Percentiles rank a stretch among this genome's conserved stretches.
Evolutionary conservation across 2,329 filamentous ascomycete species (phyloP).

Genomic region (Ampelomyces quisqualis): DNA sequence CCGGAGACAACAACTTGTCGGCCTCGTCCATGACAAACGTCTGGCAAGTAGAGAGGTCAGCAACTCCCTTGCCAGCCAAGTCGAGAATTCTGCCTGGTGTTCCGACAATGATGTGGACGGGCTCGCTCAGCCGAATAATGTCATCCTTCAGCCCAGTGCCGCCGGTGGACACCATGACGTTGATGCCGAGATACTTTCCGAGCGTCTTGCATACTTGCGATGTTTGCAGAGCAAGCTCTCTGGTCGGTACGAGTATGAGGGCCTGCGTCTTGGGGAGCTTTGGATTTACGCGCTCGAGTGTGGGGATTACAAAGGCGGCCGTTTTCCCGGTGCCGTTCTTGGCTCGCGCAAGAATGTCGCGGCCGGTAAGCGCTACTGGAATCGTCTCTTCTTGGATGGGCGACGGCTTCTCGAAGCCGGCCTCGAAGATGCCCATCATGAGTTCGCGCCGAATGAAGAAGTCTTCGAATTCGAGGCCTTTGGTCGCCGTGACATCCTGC

Average conservation of each 20-base stretch:
- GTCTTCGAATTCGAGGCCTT: slow-evolving; percentile 96
- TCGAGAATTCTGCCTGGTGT: slow-evolving; percentile 96
- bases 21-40: slow-evolving; percentile 99
- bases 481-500: slow-evolving; percentile 96
- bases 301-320: slow-evolving; percentile 94
- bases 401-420: slow-evolving; percentile 96
- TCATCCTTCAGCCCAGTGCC: slow-evolving; percentile 94
- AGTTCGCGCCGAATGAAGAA: slow-evolving; percentile 93
- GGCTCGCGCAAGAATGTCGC: slow-evolving; percentile 91
- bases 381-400: slow-evolving; percentile 99
- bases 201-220: slow-evolving; percentile 99
- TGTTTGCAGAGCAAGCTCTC: slow-evolving; percentile 96
- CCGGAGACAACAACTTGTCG: slow-evolving; percentile 92
- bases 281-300: slow-evolving; percentile 92
- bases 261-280: slow-evolving; percentile 96
- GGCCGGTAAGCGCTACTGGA: slow-evolving; percentile 89
- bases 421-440: slow-evolving; percentile 99
- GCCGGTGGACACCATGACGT: slow-evolving; percentile 99
- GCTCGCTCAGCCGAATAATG: slow-evolving; percentile 89
- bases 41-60: slow-evolving; percentile 91
- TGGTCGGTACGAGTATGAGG: slow-evolving; percentile 91
- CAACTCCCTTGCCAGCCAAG: slow-evolving; percentile 92
- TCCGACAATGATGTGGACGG: slow-evolving; percentile 96
- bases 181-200: slow-evolving; percentile 93
- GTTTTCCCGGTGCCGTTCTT: slow-evolving; percentile 99